Percentiles rank a stretch among this genome's conserved stretches.
phyloP scores from a whole-genome alignment of 805 yeast species.

The Hanseniaspora hatyaiensis region DNA sequence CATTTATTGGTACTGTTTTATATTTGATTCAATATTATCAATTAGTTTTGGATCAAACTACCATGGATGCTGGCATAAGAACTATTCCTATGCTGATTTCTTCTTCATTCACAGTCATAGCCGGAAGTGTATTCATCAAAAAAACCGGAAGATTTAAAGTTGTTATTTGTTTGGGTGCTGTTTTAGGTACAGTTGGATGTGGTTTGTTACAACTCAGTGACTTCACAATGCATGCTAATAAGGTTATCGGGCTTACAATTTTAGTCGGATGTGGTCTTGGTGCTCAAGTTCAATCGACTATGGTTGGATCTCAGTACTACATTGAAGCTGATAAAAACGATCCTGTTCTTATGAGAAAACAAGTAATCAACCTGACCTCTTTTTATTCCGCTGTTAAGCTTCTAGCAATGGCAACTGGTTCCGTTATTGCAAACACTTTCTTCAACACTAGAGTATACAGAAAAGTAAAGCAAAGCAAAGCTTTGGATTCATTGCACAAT shows the following conservation, averaged over 20 bases:
- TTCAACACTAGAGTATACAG: constrained; percentile 21
- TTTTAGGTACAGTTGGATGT: constrained; percentile 28
- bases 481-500: constrained; percentile 13
- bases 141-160: constrained; percentile 31
- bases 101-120: constrained; percentile 16
- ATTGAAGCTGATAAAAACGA: constrained; percentile 18
- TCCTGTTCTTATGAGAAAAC: constrained; percentile 19
- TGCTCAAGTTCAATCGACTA: constrained; percentile 27
- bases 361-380: constrained; percentile 24
- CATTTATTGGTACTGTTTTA: neutral
- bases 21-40: constrained; percentile 16
- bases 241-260: constrained; percentile 31
- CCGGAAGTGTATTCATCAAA: constrained; percentile 27
- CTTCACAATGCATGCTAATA: constrained; percentile 24
- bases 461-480: constrained; percentile 15
- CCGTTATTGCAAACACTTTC: constrained; percentile 22
- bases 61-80: constrained; percentile 22
- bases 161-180: constrained; percentile 27
- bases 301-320: constrained; percentile 27
- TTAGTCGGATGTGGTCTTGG: constrained; percentile 33
- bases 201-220: constrained; percentile 29
- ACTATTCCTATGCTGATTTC: constrained; percentile 21
- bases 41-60: constrained; percentile 7
- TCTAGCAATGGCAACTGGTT: constrained; percentile 24
- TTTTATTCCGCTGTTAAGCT: constrained; percentile 23